A percentile compares a stretch with the other conserved stretches of the same genome.
These are phyloP conservation scores for Hyaloscypha variabilis DNA, from an alignment of 495 filamentous ascomycete species.

Conservation along the genomic window DNA sequence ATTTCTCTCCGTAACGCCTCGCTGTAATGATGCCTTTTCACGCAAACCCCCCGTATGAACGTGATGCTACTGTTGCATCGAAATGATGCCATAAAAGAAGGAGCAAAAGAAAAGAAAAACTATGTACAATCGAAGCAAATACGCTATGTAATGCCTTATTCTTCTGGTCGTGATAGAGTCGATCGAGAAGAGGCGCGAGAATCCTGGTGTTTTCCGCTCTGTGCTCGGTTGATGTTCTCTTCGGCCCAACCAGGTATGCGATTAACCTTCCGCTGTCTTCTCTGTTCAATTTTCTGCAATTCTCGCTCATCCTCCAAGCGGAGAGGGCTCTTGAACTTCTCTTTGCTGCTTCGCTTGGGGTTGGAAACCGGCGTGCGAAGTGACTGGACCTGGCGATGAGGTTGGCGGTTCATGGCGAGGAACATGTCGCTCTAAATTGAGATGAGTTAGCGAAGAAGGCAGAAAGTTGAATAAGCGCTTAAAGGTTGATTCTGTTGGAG, in stretches of 20 bases:
- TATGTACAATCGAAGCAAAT: not conserved
- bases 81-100: conserved; percentile 7
- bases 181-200: not conserved
- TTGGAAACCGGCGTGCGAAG: not conserved
- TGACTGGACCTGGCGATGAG: conserved; percentile 4
- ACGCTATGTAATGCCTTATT: not conserved
- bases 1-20: conserved; percentile 5
- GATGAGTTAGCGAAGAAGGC: conserved; percentile 3
- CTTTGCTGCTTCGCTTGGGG: not conserved
- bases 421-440: conserved; percentile 9
- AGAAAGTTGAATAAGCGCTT: not conserved
- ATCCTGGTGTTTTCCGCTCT: not conserved
- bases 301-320: not conserved
- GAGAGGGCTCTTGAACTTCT: not conserved
- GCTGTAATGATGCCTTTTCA: not conserved
- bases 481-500: not conserved
- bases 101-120: conserved; percentile 4
- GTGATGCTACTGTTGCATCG: not conserved
- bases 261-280: conserved; percentile 1
- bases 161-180: not conserved
- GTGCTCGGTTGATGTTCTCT: not conserved
- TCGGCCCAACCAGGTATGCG: conserved; percentile 3
- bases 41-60: not conserved
- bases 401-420: conserved; percentile 10
- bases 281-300: not conserved